Base-by-base conservation (phyloP, 2,329 filamentous ascomycete genomes). In the Podosphaera fusca region DNA sequence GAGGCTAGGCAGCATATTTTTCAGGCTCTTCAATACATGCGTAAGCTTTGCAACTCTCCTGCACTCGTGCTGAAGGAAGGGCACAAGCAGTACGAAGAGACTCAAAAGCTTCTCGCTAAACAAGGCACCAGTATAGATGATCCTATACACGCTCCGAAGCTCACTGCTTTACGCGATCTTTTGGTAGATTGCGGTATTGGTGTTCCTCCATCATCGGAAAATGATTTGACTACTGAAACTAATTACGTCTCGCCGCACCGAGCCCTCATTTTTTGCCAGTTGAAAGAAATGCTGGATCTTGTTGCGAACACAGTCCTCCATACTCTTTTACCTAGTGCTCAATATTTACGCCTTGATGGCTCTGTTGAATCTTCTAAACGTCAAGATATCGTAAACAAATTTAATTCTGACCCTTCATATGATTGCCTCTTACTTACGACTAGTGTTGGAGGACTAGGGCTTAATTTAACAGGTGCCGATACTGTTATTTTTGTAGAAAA, bases 251-350 rank as follows among this genome's bases (percentile, higher is more conserved):
- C 92, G 60, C 92, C 90, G 35, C 92, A 98, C 68, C 86, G 92
- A 50, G 94, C 92, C 0, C 79, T 98, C 34, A 85, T 98, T 63
- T 98, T 98, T 75, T 98, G 92, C 66, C 92, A 98, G 69, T 95
- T 98, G 87, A 98, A 98, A 71, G 92, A 98, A 69, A 98, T 98
- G 94, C 77, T 98, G 31, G 92, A 98, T 69, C 96, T 98, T 80
- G 94, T 98, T 2, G 89, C 96, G 67, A 87, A 85, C 64, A 89
- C 90, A 58, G 92, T 98, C 0, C 73, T 98, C 45, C 87, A 87
- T 69, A 84, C 85, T 65, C 77, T 96, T 71, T 77, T 98, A n/a
- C 92, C 92, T 0, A 85, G 84, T 0, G 89, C 95, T 4, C 92
- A 94, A 42, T 95, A 84, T 67, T 79, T 96, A 58, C 85, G 94